phyloP scores from a whole-genome alignment of 805 yeast genomes.

The Ogataea nonfermentans region DNA sequence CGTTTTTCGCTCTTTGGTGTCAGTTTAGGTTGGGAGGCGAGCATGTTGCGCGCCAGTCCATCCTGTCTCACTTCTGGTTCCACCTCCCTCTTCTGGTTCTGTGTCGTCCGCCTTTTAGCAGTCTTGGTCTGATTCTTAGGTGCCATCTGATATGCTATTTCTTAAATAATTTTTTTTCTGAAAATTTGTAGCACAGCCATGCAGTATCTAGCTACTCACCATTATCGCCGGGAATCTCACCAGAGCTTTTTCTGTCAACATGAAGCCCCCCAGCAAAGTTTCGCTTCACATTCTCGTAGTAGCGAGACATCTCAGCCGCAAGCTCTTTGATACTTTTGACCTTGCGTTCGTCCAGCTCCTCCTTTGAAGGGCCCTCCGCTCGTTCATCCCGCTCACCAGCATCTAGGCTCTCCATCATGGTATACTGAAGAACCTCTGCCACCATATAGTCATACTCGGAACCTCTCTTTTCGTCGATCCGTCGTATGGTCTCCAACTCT shows the following conservation, averaged over 20 bases:
- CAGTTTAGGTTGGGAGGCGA: constrained; percentile 55
- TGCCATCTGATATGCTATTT: constrained; percentile 23
- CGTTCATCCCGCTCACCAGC: constrained; percentile 15
- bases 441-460: constrained; percentile 13
- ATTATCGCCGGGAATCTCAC: neutral
- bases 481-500: constrained; percentile 15
- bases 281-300: constrained; percentile 9
- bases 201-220: neutral
- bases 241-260: neutral
- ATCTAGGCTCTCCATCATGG: constrained; percentile 29
- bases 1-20: constrained; percentile 56
- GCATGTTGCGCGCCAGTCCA: constrained; percentile 64
- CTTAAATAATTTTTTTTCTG: constrained; percentile 3
- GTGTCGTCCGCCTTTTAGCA: constrained; percentile 52
- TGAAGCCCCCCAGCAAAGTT: constrained; percentile 1
- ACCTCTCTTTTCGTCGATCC: neutral
- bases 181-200: constrained; percentile 12
- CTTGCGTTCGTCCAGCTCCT: constrained; percentile 8
- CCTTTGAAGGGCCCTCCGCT: constrained; percentile 1
- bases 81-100: constrained; percentile 53
- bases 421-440: constrained; percentile 25
- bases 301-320: constrained; percentile 7
- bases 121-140: constrained; percentile 49
- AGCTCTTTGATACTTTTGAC: constrained; percentile 8
- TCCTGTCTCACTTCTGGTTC: constrained; percentile 68